phyloP scores from a whole-genome alignment of 352 stramenopile species.

The Globisporangium takayamanum region DNA sequence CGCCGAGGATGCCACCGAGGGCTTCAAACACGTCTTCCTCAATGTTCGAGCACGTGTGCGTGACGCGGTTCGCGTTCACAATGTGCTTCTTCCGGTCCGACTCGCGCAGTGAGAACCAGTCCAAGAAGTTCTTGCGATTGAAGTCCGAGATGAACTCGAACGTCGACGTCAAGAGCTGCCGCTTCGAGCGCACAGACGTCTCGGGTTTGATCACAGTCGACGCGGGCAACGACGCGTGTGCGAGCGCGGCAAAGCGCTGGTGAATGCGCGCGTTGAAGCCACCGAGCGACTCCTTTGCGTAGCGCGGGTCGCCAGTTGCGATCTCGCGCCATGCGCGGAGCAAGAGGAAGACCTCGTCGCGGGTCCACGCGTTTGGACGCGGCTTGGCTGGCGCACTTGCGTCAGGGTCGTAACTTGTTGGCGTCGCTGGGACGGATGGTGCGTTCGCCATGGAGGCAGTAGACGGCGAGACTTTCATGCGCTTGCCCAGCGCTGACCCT shows the following conservation, averaged over 20 bases:
- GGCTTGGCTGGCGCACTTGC: not conserved
- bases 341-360: conserved; percentile 8
- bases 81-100: conserved; percentile 15
- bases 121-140: conserved; percentile 13
- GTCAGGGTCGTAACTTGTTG: not conserved
- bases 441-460: not conserved
- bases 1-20: conserved; percentile 6
- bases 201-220: conserved; percentile 4
- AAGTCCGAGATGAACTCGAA: conserved; percentile 14
- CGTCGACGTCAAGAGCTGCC: conserved; percentile 9
- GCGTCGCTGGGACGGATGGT: not conserved
- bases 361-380: conserved; percentile 10
- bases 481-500: not conserved
- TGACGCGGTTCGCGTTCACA: conserved; percentile 6
- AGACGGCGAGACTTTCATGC: too few species aligned
- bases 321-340: conserved; percentile 7
- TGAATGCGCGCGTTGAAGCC: conserved; percentile 11
- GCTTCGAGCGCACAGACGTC: conserved; percentile 7
- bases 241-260: conserved; percentile 6
- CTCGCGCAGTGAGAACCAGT: conserved; percentile 13
- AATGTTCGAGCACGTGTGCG: conserved; percentile 14
- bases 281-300: not conserved
- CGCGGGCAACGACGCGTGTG: not conserved
- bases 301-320: not conserved
- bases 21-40: conserved; percentile 12